These are phyloP conservation scores for Aureoboletus auriporus DNA, from an alignment of 768 basidiomycete genomes.

Conservation along the genomic window DNA sequence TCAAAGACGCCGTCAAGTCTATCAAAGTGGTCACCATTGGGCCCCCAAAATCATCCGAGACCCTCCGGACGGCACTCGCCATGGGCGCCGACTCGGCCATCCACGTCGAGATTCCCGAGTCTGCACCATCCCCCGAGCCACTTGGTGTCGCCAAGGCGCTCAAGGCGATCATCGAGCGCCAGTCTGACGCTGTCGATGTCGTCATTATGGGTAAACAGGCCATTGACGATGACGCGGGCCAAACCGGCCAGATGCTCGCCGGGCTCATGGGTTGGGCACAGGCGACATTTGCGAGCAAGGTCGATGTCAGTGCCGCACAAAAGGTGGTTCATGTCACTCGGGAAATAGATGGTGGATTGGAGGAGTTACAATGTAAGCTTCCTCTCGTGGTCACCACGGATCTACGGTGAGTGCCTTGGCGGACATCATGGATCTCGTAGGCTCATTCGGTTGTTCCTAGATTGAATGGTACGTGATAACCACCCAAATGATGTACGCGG, in stretches of 20 bases:
- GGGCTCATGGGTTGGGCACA: conserved; percentile 90
- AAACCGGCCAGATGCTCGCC: conserved; percentile 97
- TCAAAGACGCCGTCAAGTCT: conserved; percentile 71
- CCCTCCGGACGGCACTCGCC: conserved; percentile 91
- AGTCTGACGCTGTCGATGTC: conserved; percentile 65
- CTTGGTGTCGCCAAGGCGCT: conserved; percentile 88
- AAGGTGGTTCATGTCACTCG: conserved; percentile 70
- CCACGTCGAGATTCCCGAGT: conserved; percentile 83
- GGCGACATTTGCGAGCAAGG: conserved; percentile 90
- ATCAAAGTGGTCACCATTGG: conserved; percentile 96
- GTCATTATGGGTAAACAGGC: conserved; percentile 98
- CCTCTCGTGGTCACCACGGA: conserved; percentile 92
- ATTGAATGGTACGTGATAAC: conserved; percentile 57
- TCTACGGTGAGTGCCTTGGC: conserved; percentile 57
- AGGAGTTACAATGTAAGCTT: conserved; percentile 74
- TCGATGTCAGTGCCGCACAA: conserved; percentile 62
- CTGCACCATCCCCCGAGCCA: conserved; percentile 76
- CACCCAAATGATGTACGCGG: neutral
- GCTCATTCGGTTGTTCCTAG: conserved; percentile 32
- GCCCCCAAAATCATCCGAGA: conserved; percentile 83
- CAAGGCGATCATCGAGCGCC: conserved; percentile 64
- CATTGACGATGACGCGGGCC: conserved; percentile 94
- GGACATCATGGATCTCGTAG: neutral
- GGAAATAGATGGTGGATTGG: conserved; percentile 93
- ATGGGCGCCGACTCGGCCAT: conserved; percentile 96